These are phyloP conservation scores for Solanum pinnatisectum DNA, from an alignment of 257 asterid genomes.

Conservation along the genomic window DNA sequence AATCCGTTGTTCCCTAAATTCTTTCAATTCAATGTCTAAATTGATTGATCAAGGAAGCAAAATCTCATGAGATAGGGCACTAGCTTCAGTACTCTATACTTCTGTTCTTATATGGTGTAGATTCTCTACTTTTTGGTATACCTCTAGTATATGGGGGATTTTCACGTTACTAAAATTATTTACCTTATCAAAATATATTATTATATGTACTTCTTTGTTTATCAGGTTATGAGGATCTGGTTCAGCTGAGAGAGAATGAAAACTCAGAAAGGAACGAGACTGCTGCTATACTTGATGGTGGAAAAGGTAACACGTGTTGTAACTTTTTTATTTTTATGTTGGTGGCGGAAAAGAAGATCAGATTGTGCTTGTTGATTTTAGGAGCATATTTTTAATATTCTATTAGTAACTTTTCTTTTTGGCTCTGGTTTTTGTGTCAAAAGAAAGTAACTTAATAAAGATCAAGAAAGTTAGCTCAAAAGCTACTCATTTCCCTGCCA, in stretches of 20 bases:
- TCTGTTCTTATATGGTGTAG: neutral
- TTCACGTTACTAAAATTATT: neutral
- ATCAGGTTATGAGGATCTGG: slow-evolving; percentile 26
- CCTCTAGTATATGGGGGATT: neutral
- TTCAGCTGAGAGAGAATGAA: slow-evolving; percentile 8
- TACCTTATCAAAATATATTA: neutral
- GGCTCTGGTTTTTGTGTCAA: neutral
- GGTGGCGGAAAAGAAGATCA: neutral
- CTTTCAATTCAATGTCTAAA: neutral
- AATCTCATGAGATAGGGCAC: neutral
- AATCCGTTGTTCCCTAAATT: neutral
- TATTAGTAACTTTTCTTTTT: neutral
- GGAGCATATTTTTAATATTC: neutral
- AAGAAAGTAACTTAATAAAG: slow-evolving; percentile 24
- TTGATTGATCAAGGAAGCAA: neutral
- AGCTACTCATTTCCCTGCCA: slow-evolving; percentile 11
- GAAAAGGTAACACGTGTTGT: slow-evolving; percentile 5
- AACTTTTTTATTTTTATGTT: neutral
- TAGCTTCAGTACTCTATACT: neutral
- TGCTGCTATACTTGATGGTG: slow-evolving; percentile 12
- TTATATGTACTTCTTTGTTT: neutral
- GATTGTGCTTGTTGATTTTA: neutral
- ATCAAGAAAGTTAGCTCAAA: slow-evolving; percentile 17
- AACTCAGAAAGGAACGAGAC: slow-evolving; percentile 14
- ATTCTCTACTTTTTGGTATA: neutral